Evolutionary conservation across 2,329 filamentous ascomycete species (phyloP), one percentile per base, ranked within the genome.

Genomic region (Colletotrichum tropicicola): DNA sequence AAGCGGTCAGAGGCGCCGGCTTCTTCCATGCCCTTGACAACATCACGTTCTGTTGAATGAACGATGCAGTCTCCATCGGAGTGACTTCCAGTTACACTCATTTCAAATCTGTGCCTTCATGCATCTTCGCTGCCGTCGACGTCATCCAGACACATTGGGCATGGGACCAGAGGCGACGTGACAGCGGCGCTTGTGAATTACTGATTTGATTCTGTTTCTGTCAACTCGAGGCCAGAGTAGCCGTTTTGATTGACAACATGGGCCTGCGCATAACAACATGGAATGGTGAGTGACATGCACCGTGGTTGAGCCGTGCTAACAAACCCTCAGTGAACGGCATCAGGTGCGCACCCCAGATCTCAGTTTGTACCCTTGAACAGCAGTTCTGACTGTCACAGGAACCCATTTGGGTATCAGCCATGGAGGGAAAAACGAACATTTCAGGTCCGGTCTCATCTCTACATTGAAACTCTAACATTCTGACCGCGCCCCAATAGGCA

Each of bases 341-440:
- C 74, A 87, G 90, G 91, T 91, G 73, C n/a, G 74, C 69, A 23
- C 15, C 23, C 43, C 13, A 7, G 5, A 15, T 5, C 10, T 27
- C 21, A 7, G 2, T n/a, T 6, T 3, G 9, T 45, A 7, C 6
- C 19, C 13, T 27, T 7, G 10, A 10, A 45, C 9, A 41, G 6
- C 7, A 12, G 17, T 5, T 43, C 10, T 59, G 65, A 51, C 21
- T 45, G 6, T 15, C 30, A 25, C 51, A 92, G 92, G 69, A 95
- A 95, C 71, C 92, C 92, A 3, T 95, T 95, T 71, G 86, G 87
- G n/a, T 94, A 94, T 73, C 88, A 93, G 73, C 92, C 92, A 87
- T 95, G 92, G 92, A 84, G 89, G 68, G 87, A 90, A 65, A 88
- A 87, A 54, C 86, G 87, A 69, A 90, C 88, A 3, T 94, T 92